Evolutionary conservation across 2,329 filamentous ascomycete species (phyloP).

Genomic region (Colletotrichum brevisporum): DNA sequence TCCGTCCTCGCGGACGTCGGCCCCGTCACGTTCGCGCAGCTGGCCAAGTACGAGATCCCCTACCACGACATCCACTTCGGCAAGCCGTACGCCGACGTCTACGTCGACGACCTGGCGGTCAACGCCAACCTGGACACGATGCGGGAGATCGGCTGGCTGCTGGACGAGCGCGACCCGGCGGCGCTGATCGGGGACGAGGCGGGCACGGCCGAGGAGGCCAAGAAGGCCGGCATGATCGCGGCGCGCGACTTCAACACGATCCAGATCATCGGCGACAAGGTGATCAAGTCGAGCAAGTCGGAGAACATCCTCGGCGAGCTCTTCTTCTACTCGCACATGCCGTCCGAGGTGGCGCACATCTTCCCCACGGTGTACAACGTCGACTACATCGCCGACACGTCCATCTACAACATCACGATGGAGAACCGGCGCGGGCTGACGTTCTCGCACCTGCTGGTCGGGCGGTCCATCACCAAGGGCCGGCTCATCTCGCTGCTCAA

Average conservation of each 20-base stretch:
- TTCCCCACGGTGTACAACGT: constrained; percentile 46
- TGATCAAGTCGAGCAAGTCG: constrained; percentile 50
- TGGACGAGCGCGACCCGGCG: constrained; percentile 44
- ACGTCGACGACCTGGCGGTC: constrained; percentile 47
- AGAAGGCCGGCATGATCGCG: constrained; percentile 47
- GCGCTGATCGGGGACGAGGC: constrained; percentile 39
- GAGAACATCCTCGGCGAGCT: constrained; percentile 50
- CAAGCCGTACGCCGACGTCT: constrained; percentile 49
- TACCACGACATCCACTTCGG: constrained; percentile 49
- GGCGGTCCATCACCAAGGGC: constrained; percentile 48
- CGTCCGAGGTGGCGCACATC: constrained; percentile 41
- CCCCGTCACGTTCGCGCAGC: constrained; percentile 46
- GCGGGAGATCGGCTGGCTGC: constrained; percentile 49
- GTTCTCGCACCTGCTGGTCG: constrained; percentile 48
- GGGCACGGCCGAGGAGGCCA: constrained; percentile 38
- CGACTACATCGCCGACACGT: constrained; percentile 46
- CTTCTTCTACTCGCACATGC: constrained; percentile 51
- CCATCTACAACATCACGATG: constrained; percentile 48
- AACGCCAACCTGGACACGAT: constrained; percentile 49
- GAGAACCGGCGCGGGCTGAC: constrained; percentile 47
- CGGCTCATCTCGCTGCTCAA: constrained; percentile 45
- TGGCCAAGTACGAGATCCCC: constrained; percentile 47
- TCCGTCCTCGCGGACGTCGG: constrained; percentile 47
- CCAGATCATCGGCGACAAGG: constrained; percentile 48
- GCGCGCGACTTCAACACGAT: constrained; percentile 50